phyloP scores from a whole-genome alignment of 148 eudicot genomes.

The Amaranthus cruentus region DNA sequence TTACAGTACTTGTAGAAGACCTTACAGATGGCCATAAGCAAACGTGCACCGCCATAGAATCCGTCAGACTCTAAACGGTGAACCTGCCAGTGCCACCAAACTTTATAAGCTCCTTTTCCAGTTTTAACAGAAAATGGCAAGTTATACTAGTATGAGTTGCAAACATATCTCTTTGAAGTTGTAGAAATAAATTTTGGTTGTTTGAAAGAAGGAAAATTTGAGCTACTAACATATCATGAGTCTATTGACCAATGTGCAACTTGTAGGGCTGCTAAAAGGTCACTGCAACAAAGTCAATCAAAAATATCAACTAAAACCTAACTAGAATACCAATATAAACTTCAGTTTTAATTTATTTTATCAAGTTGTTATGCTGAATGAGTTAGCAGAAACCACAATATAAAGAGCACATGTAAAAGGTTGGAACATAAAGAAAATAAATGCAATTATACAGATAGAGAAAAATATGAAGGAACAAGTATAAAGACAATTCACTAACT shows the following conservation, averaged over 20 bases:
- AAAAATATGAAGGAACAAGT: neutral
- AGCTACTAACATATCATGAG: neutral
- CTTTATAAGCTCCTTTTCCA: conserved; percentile 1
- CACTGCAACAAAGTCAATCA: neutral
- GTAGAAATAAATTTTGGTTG: neutral
- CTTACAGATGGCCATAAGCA: conserved; percentile 90
- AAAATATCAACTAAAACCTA: neutral
- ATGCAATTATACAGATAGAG: neutral
- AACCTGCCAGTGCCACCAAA: conserved; percentile 53
- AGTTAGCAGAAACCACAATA: neutral
- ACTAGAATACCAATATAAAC: neutral
- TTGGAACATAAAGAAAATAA: neutral
- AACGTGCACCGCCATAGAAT: conserved; percentile 93
- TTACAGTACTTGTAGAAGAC: conserved; percentile 71
- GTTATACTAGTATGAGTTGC: neutral
- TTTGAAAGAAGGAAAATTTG: neutral
- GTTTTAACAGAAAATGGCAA: neutral
- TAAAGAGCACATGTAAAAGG: neutral
- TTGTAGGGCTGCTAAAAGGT: neutral
- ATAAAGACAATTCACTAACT: neutral
- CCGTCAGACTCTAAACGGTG: conserved; percentile 66
- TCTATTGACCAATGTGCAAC: neutral
- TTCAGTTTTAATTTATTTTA: neutral
- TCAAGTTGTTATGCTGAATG: neutral
- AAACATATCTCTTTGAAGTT: neutral